Base-by-base conservation (phyloP, 805 yeast genomes). In the Ogataea polymorpha region DNA sequence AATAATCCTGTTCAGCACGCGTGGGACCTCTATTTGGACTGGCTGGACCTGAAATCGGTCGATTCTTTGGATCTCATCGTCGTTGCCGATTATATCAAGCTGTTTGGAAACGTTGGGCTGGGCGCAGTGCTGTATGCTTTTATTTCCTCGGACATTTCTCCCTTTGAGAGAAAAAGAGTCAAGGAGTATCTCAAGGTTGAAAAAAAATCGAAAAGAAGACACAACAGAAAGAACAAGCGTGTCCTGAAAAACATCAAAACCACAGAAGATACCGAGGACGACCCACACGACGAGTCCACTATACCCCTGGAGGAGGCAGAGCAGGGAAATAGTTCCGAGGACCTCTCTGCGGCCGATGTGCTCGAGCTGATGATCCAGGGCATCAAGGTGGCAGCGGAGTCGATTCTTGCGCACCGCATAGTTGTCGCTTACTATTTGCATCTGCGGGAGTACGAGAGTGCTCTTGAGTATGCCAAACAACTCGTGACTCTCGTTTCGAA, bases 11-110 rank as follows among this genome's bases (percentile, higher is more conserved):
- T 79, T 5, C 67, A 75, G 26, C 65, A 74, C 23, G 86, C 89
- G 1, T 90, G 96, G 96, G 69, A 72, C 27, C 55, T 81, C 9
- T 78, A 77, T 53, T 75, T 88, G 42, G 93, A 89, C 48, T 84
- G 91, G 83, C 23, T 32, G 18, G 96, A 89, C 59, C 72, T 71
- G 6, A 57, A 56, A 5, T 62, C 69, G 4, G 58, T 88, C 5
- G 61, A 66, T 8, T 71, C 72, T 2, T 56, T 84, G 35, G 81
- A 80, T 37, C 54, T 67, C 13, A 61, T 60, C 8, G 56, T 70
- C 4, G 48, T 86, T 2, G 50, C 70, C n/a, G 70, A 64, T 25
- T 86, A 77, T 54, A 65, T 86, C 31, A 63, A 65, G 30, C 59
- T 66, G 29, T 88, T 85, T 61, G 79, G 77, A 4, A 62, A 59